Evolutionary conservation across 2,329 filamentous ascomycete genomes (phyloP).

Genomic region (Diaporthe vaccinii): DNA sequence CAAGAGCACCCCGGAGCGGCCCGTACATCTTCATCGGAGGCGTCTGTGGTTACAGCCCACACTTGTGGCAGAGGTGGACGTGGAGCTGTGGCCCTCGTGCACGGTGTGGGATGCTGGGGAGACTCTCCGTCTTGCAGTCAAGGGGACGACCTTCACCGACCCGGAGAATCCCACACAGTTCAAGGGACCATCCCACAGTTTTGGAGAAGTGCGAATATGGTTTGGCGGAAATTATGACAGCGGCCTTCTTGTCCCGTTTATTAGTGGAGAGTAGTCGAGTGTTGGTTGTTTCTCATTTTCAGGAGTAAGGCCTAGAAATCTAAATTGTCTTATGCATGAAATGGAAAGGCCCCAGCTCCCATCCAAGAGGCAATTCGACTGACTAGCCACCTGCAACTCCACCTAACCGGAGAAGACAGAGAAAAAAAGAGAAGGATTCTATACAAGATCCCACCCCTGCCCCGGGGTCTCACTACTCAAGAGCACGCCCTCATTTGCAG

Average conservation of each 20-base stretch:
- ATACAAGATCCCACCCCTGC: too few species aligned
- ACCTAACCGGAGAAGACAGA: too few species aligned
- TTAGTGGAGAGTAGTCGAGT: too few species aligned
- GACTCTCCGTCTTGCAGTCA: background rate
- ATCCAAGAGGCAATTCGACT: too few species aligned
- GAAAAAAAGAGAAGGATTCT: too few species aligned
- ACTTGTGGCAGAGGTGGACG: background rate
- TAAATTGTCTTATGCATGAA: too few species aligned
- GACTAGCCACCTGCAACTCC: too few species aligned
- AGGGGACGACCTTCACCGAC: background rate
- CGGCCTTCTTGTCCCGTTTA: background rate
- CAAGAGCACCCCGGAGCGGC: background rate
- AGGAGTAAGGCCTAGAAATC: too few species aligned
- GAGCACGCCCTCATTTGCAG: too few species aligned
- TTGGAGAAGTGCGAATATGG: background rate
- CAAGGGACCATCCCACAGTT: background rate
- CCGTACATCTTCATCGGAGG: background rate
- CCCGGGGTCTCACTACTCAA: too few species aligned
- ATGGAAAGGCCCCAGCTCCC: too few species aligned
- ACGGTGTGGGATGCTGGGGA: background rate
- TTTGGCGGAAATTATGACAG: background rate
- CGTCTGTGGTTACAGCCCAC: background rate
- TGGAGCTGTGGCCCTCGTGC: background rate
- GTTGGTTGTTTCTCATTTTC: too few species aligned
- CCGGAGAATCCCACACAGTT: background rate